These are phyloP conservation scores for Alternaria gaisen DNA, from an alignment of 2,329 filamentous ascomycete species.

Conservation along the genomic window DNA sequence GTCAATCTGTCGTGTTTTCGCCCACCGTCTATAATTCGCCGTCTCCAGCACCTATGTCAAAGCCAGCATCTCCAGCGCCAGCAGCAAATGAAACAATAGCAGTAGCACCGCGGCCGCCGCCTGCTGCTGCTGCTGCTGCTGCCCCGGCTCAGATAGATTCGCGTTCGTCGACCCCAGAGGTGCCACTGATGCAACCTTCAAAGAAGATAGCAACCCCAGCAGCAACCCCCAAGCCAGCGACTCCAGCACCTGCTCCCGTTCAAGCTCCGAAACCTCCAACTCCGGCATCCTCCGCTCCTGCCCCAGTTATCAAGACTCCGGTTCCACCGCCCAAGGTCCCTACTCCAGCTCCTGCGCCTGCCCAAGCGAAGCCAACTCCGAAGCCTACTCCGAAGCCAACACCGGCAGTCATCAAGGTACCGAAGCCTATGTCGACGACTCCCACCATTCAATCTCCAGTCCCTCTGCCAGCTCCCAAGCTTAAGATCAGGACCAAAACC, in stretches of 20 bases:
- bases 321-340: conserved; percentile 17
- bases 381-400: conserved; percentile 17
- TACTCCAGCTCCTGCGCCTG: conserved; percentile 16
- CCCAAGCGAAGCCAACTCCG: conserved; percentile 17
- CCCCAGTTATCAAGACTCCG: not conserved
- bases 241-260: conserved; percentile 9
- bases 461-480: conserved; percentile 35
- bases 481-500: conserved; percentile 41
- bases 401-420: conserved; percentile 26
- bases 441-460: conserved; percentile 37
- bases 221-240: conserved; percentile 19
- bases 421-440: conserved; percentile 28
- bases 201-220: conserved; percentile 32
- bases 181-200: conserved; percentile 26
- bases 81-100: not conserved
- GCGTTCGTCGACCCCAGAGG: conserved; percentile 27
- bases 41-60: conserved; percentile 26
- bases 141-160: conserved; percentile 25
- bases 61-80: conserved; percentile 27
- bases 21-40: conserved; percentile 28
- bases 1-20: conserved; percentile 25
- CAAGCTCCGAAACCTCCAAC: not conserved
- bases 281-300: not conserved
- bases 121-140: conserved; percentile 3
- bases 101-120: not conserved